A percentile compares a stretch with the other conserved stretches of the same genome.
phyloP scores from a whole-genome alignment of 2,329 filamentous ascomycete species.

The Penicillium griseofulvum region DNA sequence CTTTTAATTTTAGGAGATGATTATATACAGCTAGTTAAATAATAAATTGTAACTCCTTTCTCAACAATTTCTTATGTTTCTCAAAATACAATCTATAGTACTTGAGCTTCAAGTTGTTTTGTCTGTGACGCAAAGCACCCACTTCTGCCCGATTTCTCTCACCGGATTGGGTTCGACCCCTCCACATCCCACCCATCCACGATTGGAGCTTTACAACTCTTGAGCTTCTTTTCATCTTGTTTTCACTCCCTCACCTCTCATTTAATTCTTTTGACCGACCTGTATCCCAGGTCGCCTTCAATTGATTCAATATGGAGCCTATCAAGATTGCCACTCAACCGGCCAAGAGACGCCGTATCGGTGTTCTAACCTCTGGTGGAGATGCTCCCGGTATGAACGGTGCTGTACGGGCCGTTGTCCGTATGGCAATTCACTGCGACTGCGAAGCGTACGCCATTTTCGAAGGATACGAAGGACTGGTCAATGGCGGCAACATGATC shows the following conservation, averaged over 20 bases:
- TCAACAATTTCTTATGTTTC: conserved; percentile 2
- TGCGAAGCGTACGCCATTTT: conserved; percentile 80
- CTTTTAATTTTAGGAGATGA: no score
- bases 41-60: neutral
- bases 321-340: conserved; percentile 32
- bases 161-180: conserved; percentile 35
- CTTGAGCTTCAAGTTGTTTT: conserved; percentile 3
- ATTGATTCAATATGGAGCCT: conserved; percentile 21
- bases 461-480: conserved; percentile 94
- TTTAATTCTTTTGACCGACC: conserved; percentile 12
- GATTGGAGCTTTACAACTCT: conserved; percentile 16
- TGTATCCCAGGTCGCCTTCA: conserved; percentile 9
- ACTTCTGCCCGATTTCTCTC: conserved; percentile 38
- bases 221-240: conserved; percentile 8
- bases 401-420: conserved; percentile 83
- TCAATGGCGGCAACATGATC: conserved; percentile 85
- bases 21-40: neutral
- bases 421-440: conserved; percentile 81
- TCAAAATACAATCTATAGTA: conserved; percentile 5
- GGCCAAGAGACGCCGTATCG: conserved; percentile 65
- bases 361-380: conserved; percentile 90
- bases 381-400: conserved; percentile 96
- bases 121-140: conserved; percentile 22
- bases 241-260: neutral
- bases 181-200: conserved; percentile 18